These are phyloP conservation scores for Paramyrothecium roridum DNA, from an alignment of 2,329 filamentous ascomycete genomes.

Conservation along the genomic window DNA sequence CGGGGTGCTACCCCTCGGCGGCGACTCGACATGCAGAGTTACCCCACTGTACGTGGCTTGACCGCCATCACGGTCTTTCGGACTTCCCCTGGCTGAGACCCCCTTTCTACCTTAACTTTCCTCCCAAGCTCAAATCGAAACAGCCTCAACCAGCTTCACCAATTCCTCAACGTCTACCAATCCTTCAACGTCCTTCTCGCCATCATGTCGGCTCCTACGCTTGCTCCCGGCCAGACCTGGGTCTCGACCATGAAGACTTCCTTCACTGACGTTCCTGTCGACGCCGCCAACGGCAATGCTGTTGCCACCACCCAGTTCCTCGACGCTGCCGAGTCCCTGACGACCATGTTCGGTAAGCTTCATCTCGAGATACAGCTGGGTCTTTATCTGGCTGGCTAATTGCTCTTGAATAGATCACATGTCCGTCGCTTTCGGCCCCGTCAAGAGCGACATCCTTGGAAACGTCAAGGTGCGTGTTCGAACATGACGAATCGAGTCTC, in stretches of 20 bases:
- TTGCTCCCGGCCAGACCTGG: conserved; percentile 71
- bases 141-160: conserved; percentile 4
- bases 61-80: background rate
- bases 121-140: background rate
- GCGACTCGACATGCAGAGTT: background rate
- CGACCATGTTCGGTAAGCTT: conserved; percentile 74
- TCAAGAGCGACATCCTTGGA: conserved; percentile 86
- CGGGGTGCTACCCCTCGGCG: background rate
- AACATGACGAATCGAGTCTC: no score
- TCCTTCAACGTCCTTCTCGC: conserved; percentile 7
- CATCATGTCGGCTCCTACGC: conserved; percentile 49
- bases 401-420: conserved; percentile 47
- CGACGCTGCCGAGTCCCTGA: conserved; percentile 83
- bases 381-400: background rate
- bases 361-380: no score
- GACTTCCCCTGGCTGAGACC: background rate
- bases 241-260: conserved; percentile 81
- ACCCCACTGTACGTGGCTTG: background rate
- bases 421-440: conserved; percentile 76
- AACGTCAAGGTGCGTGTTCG: conserved; percentile 74
- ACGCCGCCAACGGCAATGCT: conserved; percentile 69
- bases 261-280: conserved; percentile 79
- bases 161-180: conserved; percentile 4
- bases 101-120: background rate
- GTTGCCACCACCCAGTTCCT: conserved; percentile 86